Base-by-base conservation (phyloP, 83 land plant genomes). In the Picea engelmannii region DNA sequence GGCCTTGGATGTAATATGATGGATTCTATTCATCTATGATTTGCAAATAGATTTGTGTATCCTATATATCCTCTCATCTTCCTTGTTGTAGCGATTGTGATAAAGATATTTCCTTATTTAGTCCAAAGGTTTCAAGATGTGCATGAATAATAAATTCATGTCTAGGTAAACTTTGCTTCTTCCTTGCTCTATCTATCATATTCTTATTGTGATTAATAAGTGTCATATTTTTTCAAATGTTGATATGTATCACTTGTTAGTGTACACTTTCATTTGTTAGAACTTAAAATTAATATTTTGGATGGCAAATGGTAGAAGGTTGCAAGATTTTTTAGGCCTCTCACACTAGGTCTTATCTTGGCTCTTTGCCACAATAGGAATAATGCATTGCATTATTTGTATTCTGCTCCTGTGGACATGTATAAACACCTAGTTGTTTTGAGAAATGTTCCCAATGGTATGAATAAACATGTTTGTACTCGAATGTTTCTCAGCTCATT, bases 31-130 rank as follows among this genome's bases (percentile, higher is more conserved):
- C 17, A 77, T 25, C 59, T 27, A 7, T 24, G 52, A 5, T 59
- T 59, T 77, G 62, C 8, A 27, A 77, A 83, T 93, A 97, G 99
- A 86, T 97, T 97, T 84, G 89, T 97, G 13, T 97, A 97, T 86
- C 99, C 99, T 42, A 87, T 95, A 77, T 97, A 97, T 83, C 95
- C 99, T 24, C 91, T 97, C 62, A 87, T 97, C 21, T 97, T 98
- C 85, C 85, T 97, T 65, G 97, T 97, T 87, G 96, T 97, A 66
- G 90, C 99, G 78, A 92, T 97, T 81, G 92, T 92, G 59, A 90
- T 97, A 66, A 98, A 95, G 85, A 90, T 89, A 49, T 83, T 97
- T 85, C 98, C 97, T 47, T 94, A 94, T 75, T n/a, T 94, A 44
- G 88, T 97, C 79, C 89, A 87, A n/a, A 89, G 85, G 80, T 84